Evolutionary conservation across 495 filamentous ascomycete genomes (phyloP), one percentile per base, ranked within the genome.

Genomic region (Clavariopsis aquatica): DNA sequence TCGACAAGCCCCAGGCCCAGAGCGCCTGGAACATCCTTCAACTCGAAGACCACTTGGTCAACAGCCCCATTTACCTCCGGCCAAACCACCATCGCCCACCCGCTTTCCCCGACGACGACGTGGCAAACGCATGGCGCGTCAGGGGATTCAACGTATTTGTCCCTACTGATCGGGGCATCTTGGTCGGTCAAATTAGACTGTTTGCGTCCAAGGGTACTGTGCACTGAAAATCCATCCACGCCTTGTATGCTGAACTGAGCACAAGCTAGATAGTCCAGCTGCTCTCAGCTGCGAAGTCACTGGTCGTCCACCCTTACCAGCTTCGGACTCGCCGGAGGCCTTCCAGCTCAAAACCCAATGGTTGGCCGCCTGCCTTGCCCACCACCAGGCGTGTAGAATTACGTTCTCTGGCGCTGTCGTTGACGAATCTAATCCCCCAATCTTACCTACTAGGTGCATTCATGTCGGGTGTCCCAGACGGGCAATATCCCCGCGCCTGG

Each of bases 291-390:
- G 66, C 31, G 57, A 61, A 26, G 49, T 69, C 43, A 57, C 49
- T 20, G 66, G 49, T 51, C 36, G 56, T 15, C 49, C 47, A 36
- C 15, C 66, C 31, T 27, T 64, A 38, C 45, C 60, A 57, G 49
- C 61, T 9, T 69, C 66, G 36, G 61, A 64, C 49, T 69, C 57
- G 52, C 66, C 66, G 49, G 60, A 58, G 28, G 65, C 65, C n/a
- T 68, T 59, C 38, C 13, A 49, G 3, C 64, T 67, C 28, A 57
- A 57, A 0, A 17, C 52, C 34, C 45, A 55, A 22, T 68, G 60
- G 65, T 55, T 59, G 23, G 43, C 54, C 24, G 28, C 60, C 17
- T 64, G 53, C 26, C 24, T 64, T 46, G 10, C 36, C 17, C 22
- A 57, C 5, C 60, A 58, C 55, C 29, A 62, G 13, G 28, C 45